These are phyloP conservation scores for Rheum nobile DNA, from an alignment of 148 eudicot species.

Conservation along the genomic window DNA sequence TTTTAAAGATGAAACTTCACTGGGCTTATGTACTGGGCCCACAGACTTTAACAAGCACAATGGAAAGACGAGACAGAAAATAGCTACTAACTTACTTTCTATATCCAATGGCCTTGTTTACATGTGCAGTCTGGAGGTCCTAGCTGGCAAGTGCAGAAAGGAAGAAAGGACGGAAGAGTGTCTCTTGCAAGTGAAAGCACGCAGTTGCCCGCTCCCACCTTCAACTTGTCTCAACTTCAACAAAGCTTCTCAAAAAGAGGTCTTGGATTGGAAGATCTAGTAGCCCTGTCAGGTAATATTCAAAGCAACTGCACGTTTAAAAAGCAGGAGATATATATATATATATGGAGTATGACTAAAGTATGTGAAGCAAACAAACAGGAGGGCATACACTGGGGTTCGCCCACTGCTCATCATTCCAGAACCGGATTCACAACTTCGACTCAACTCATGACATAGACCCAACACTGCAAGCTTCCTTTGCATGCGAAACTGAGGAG, in stretches of 20 bases:
- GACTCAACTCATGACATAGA: constrained; percentile 38
- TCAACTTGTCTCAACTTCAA: constrained; percentile 74
- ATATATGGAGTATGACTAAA: not conserved
- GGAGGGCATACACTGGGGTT: constrained; percentile 87
- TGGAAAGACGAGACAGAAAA: no score
- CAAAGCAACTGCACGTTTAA: not conserved
- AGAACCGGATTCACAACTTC: constrained; percentile 50
- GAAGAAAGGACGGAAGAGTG: constrained; percentile 84
- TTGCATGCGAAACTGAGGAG: not conserved
- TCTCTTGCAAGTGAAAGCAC: constrained; percentile 67
- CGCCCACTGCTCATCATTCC: constrained; percentile 84
- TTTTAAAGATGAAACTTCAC: no score
- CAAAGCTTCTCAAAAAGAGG: constrained; percentile 75
- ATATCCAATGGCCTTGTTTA: not conserved
- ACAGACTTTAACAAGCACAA: no score
- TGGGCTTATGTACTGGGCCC: no score
- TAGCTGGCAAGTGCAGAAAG: constrained; percentile 78
- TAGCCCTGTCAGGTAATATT: constrained; percentile 59
- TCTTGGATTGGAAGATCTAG: constrained; percentile 58
- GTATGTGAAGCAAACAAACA: constrained; percentile 19
- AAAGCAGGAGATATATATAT: not conserved
- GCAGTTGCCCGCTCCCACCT: constrained; percentile 66
- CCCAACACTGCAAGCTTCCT: constrained; percentile 46
- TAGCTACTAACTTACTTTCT: not conserved
- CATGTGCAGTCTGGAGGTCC: constrained; percentile 68